Evolutionary conservation across 2,329 filamentous ascomycete genomes (phyloP).

Genomic region (Cercospora janseana): DNA sequence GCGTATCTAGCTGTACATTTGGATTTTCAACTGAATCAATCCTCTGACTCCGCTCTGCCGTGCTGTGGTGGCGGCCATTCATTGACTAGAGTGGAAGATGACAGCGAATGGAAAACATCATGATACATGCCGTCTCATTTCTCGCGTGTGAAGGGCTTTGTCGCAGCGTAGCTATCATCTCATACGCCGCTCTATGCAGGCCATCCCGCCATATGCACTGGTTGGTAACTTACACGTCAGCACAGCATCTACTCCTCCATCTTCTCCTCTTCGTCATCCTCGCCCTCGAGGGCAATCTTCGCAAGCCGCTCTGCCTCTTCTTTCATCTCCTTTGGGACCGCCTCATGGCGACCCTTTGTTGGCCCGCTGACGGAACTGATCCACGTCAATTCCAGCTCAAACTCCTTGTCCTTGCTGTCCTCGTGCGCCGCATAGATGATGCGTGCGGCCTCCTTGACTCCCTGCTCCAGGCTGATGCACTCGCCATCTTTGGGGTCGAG

Average conservation of each 20-base stretch:
- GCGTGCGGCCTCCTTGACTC: slow-evolving; percentile 90
- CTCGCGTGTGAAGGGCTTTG: not conserved
- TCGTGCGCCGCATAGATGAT: slow-evolving; percentile 98
- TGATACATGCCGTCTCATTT: slow-evolving; percentile 12
- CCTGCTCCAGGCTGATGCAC: slow-evolving; percentile 75
- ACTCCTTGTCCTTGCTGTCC: slow-evolving; percentile 99
- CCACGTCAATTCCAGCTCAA: slow-evolving; percentile 99
- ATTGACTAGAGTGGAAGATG: too few species aligned
- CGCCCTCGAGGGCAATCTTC: slow-evolving; percentile 82
- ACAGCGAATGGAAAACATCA: not conserved
- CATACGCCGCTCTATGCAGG: slow-evolving; percentile 17
- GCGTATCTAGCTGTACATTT: too few species aligned
- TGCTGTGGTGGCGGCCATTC: too few species aligned
- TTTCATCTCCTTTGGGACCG: slow-evolving; percentile 84
- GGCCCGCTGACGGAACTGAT: slow-evolving; percentile 81
- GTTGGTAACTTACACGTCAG: slow-evolving; percentile 23
- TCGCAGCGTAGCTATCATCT: slow-evolving; percentile 5
- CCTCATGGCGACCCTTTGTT: slow-evolving; percentile 87
- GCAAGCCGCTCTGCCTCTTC: slow-evolving; percentile 92
- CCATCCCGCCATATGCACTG: slow-evolving; percentile 20
- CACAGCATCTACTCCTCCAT: slow-evolving; percentile 27
- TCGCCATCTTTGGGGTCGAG: slow-evolving; percentile 61
- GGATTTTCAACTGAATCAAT: too few species aligned
- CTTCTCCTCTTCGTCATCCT: slow-evolving; percentile 62
- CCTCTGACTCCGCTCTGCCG: too few species aligned